Evolutionary conservation across 192 early-diverging fungal genomes (phyloP).

Genomic region (Chytriomyces sp.): DNA sequence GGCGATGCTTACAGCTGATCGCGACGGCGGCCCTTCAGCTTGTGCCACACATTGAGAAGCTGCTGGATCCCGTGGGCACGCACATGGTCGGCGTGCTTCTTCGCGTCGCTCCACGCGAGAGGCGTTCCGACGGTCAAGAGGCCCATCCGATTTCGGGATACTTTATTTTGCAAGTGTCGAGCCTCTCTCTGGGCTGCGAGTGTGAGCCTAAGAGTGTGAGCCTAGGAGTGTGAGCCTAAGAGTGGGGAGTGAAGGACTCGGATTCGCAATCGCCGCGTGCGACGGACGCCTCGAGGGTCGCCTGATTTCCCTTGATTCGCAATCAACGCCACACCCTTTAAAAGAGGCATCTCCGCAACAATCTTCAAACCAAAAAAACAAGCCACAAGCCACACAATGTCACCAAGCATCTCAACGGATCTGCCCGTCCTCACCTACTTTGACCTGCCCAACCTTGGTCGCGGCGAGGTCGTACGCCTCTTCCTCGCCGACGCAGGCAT

Average conservation of each 20-base stretch:
- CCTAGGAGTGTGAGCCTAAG: no score
- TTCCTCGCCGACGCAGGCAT: slow-evolving; percentile 21
- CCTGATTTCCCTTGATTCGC: no score
- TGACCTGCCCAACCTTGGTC: slow-evolving; percentile 12
- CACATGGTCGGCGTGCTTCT: slow-evolving; percentile 81
- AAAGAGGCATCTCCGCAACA: neutral
- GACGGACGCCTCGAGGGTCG: no score
- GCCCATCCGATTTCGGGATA: slow-evolving; percentile 69
- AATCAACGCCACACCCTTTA: no score
- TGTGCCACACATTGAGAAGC: slow-evolving; percentile 85
- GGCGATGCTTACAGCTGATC: no score
- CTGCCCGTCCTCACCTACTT: neutral
- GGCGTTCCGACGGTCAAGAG: slow-evolving; percentile 95
- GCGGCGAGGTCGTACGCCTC: slow-evolving; percentile 22
- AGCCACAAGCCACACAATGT: neutral
- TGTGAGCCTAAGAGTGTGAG: no score
- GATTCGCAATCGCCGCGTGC: no score
- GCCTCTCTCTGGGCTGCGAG: no score
- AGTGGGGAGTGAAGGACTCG: no score
- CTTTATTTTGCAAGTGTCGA: neutral
- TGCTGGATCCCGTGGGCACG: slow-evolving; percentile 90
- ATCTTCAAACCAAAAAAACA: neutral
- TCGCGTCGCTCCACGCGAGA: slow-evolving; percentile 90
- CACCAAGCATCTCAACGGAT: neutral
- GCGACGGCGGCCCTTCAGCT: slow-evolving; percentile 77